Conservation (phyloP, 2,329 filamentous ascomycete genomes). For the Curvularia sp. region DNA sequence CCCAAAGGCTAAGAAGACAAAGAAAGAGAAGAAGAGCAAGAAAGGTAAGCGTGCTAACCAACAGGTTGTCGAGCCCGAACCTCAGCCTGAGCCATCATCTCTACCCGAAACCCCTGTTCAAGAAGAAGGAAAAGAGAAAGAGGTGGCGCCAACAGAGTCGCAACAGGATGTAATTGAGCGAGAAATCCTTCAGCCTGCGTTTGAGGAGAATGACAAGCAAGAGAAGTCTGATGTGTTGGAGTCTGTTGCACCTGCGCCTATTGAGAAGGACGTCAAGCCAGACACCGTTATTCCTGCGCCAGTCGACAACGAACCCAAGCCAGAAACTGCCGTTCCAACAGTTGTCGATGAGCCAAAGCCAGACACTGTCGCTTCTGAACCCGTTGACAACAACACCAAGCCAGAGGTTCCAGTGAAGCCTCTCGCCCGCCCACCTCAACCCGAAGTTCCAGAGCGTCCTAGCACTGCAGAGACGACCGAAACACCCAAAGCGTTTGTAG, state of each 20-base stretch:
- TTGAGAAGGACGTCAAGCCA: neutral
- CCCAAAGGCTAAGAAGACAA: constrained; percentile 38
- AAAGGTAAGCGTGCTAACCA: constrained; percentile 38
- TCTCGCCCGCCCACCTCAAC: constrained; percentile 1
- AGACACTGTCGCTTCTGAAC: constrained; percentile 7
- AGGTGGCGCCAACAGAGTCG: constrained; percentile 9
- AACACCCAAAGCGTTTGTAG: constrained; percentile 5
- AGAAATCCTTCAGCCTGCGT: constrained; percentile 33
- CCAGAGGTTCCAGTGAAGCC: constrained; percentile 1
- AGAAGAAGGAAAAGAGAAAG: constrained; percentile 8
- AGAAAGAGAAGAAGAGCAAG: constrained; percentile 43
- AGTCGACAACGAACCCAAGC: neutral
- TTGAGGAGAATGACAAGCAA: constrained; percentile 20
- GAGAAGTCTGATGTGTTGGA: constrained; percentile 17
- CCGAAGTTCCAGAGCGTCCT: constrained; percentile 5
- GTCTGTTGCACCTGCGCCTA: neutral
- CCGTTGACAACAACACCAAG: neutral
- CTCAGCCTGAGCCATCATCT: constrained; percentile 15
- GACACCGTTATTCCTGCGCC: neutral
- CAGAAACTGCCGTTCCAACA: neutral
- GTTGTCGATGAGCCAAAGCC: neutral
- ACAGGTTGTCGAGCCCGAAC: constrained; percentile 24
- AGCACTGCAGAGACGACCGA: constrained; percentile 11
- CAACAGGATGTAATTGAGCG: constrained; percentile 26
- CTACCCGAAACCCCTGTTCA: constrained; percentile 12